These are phyloP conservation scores for Sarocladiaceae sp. DNA, from an alignment of 2,329 filamentous ascomycete genomes.

Conservation along the genomic window DNA sequence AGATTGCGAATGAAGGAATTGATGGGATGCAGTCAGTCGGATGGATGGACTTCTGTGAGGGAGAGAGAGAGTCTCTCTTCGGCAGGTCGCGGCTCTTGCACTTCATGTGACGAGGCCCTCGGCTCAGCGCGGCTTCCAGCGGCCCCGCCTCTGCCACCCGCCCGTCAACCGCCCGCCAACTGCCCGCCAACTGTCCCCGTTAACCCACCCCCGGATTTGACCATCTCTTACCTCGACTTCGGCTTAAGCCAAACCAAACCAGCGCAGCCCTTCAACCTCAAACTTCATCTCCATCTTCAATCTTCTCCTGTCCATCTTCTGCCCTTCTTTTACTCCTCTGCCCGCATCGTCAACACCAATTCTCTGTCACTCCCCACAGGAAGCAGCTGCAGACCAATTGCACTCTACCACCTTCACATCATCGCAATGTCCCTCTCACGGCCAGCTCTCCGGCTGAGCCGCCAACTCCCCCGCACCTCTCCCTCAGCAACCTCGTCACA, in stretches of 20 bases:
- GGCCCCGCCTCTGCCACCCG: constrained; percentile 22
- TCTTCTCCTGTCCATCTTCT: background rate
- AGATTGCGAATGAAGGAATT: background rate
- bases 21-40: background rate
- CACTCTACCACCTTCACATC: background rate
- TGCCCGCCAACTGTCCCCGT: background rate
- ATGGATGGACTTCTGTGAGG: no score
- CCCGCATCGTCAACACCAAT: background rate
- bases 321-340: background rate
- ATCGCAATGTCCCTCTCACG: constrained; percentile 40
- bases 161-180: constrained; percentile 8
- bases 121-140: constrained; percentile 40
- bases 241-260: constrained; percentile 12
- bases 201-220: constrained; percentile 14
- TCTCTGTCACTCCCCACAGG: no score
- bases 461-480: constrained; percentile 16
- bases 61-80: no score
- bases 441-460: constrained; percentile 35
- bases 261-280: constrained; percentile 9
- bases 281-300: background rate
- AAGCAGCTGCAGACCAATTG: no score
- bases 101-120: constrained; percentile 13
- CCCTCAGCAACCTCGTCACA: background rate
- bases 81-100: no score
- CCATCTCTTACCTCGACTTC: constrained; percentile 9